Evolutionary conservation across 139 green algal species (phyloP).

Genomic region (Chlorella vulgaris): DNA sequence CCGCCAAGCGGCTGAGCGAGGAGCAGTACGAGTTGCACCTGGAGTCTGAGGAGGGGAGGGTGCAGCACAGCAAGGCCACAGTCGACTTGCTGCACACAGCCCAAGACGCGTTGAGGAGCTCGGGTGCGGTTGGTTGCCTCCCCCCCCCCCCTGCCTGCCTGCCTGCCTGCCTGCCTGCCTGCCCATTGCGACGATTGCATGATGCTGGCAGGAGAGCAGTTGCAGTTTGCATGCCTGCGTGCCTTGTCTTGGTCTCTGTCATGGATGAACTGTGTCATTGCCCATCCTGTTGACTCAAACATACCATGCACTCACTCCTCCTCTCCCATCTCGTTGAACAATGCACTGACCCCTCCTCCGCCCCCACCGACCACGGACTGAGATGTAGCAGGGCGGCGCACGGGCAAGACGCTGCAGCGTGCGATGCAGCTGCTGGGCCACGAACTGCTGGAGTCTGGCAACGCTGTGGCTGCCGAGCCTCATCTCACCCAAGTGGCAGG

Average conservation of each 20-base stretch:
- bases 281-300: too few relatives aligned
- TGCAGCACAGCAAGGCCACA: conserved; percentile 11
- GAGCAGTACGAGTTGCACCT: conserved; percentile 36
- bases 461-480: neutral
- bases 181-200: neutral
- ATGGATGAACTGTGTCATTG: too few relatives aligned
- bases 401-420: conserved; percentile 24
- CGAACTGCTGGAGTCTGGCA: conserved; percentile 38
- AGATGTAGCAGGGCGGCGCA: neutral
- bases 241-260: too few relatives aligned
- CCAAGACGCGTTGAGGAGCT: conserved; percentile 4
- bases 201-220: too few relatives aligned
- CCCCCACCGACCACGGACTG: too few relatives aligned
- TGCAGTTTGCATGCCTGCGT: too few relatives aligned
- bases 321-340: too few relatives aligned
- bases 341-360: too few relatives aligned
- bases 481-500: conserved; percentile 24
- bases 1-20: conserved; percentile 22
- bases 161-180: neutral
- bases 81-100: conserved; percentile 28
- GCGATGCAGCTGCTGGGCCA: conserved; percentile 37
- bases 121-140: neutral
- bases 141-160: neutral
- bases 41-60: conserved; percentile 13
- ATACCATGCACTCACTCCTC: too few relatives aligned